Evolutionary conservation across 2,329 filamentous ascomycete genomes (phyloP), one percentile per base, ranked within the genome.

Genomic region (Aureobasidium sp.): DNA sequence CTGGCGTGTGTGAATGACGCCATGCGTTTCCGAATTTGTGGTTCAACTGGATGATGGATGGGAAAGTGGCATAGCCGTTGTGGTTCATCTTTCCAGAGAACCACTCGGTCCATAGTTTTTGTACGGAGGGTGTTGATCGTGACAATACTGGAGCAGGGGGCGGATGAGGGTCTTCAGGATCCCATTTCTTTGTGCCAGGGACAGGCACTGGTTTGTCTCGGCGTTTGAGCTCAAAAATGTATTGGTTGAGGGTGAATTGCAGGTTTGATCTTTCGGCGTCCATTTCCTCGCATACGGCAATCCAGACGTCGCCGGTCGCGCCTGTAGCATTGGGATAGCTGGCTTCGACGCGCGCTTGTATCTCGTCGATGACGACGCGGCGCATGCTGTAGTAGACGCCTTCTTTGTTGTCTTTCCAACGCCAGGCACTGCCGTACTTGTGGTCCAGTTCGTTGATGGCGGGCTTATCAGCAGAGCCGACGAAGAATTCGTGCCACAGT

Each of bases 301-400:
- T 31, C 56, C 56, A 47, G 15, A 49, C 12, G 17, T 47, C 56
- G 22, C 42, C 56, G 1, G 42, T 37, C 2, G 56, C 56, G n/a
- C 45, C 37, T 27, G 31, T 31, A 12, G 42, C 29, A 22, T 47
- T 24, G 22, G 33, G 40, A 37, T 42, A 47, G 8, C 40, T 42
- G 6, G 56, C 45, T 29, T 47, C 40, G 56, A 59, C 42, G 8
- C 56, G 40, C 0, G 42, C 19, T 19, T 47, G 56, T 17, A 47
- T 35, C 19, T 59, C 56, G 42, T 59, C 56, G 7, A 59, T 59
- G 9, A 59, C 42, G 31, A 31, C 24, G 22, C 56, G 40, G 29
- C 56, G 56, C 56, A 59, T 59, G 56, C 29, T 47, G 56, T 59
- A 48, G 33, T 59, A 59, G 15, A 59, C 56, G n/a, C 37, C 56